These are phyloP conservation scores for Diaporthe capsici DNA, from an alignment of 2,329 filamentous ascomycete genomes.

Conservation along the genomic window DNA sequence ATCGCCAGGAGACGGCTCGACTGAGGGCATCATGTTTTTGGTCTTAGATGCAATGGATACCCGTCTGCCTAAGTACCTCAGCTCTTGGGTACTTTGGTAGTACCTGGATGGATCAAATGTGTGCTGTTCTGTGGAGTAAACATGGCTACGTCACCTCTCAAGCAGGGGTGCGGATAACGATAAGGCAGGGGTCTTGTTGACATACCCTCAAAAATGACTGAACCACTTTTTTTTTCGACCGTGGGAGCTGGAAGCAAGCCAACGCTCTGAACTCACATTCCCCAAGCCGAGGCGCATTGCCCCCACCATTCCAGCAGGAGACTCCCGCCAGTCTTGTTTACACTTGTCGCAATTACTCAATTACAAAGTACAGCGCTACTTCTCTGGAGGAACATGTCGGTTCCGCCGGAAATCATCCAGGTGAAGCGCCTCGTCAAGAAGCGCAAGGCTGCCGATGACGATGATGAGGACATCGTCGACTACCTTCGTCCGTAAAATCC, in stretches of 20 bases:
- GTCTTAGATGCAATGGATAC: background rate
- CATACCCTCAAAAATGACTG: background rate
- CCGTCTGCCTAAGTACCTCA: background rate
- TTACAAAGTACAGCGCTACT: background rate
- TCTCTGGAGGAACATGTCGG: conserved; percentile 59
- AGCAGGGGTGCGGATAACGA: conserved; percentile 28
- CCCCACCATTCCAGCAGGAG: conserved; percentile 21
- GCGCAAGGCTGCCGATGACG: conserved; percentile 69
- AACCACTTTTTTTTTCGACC: conserved; percentile 8
- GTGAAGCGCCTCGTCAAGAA: conserved; percentile 59
- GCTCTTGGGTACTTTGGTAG: background rate
- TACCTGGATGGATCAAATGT: conserved; percentile 15
- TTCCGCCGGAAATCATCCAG: conserved; percentile 71
- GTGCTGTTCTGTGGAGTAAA: conserved; percentile 31
- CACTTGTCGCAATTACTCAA: too few relatives aligned
- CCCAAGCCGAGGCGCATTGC: conserved; percentile 8
- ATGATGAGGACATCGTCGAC: conserved; percentile 66
- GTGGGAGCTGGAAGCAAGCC: background rate
- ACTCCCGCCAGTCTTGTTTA: background rate
- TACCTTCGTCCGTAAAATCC: conserved; percentile 64
- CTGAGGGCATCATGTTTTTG: background rate
- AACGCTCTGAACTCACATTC: conserved; percentile 7
- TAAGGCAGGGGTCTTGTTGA: conserved; percentile 32
- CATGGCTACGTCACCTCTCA: conserved; percentile 28
- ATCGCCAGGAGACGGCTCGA: background rate